Conservation (phyloP, 768 basidiomycete genomes). For the Rhizopogon roseolus region DNA sequence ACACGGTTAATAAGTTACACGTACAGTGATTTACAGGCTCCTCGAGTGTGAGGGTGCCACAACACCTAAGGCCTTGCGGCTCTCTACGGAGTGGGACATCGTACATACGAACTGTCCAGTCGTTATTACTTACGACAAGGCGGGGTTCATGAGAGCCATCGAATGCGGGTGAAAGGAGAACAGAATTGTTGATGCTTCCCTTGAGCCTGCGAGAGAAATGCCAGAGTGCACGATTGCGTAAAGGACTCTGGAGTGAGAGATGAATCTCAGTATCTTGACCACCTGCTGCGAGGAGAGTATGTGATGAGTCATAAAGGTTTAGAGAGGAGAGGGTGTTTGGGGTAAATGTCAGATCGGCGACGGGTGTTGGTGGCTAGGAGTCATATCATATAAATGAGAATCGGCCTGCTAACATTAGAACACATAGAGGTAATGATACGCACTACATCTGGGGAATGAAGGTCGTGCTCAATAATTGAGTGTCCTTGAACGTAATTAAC, state of each 20-base stretch:
- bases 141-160: conserved; percentile 71
- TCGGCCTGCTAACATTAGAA: conserved; percentile 8
- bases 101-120: conserved; percentile 75
- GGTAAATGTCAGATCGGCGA: conserved; percentile 52
- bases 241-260: conserved; percentile 43
- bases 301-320: conserved; percentile 34
- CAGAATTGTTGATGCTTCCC: conserved; percentile 64
- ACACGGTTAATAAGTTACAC: conserved; percentile 21
- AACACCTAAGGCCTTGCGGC: conserved; percentile 40
- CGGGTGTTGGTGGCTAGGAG: conserved; percentile 36
- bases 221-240: conserved; percentile 36
- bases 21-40: conserved; percentile 81
- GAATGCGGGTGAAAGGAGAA: conserved; percentile 52
- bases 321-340: conserved; percentile 65
- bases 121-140: conserved; percentile 83
- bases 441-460: conserved; percentile 43
- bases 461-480: conserved; percentile 59
- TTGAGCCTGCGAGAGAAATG: conserved; percentile 47
- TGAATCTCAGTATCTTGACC: conserved; percentile 72
- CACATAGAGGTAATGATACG: conserved; percentile 19
- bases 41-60: conserved; percentile 51
- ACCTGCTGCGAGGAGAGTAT: conserved; percentile 69
- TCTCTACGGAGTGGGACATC: conserved; percentile 57
- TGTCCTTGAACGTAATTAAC: conserved; percentile 56
- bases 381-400: conserved; percentile 13